Evolutionary conservation across 1,284 basidiomycete species (phyloP).

Genomic region (Ceratobasidium papillatum): DNA sequence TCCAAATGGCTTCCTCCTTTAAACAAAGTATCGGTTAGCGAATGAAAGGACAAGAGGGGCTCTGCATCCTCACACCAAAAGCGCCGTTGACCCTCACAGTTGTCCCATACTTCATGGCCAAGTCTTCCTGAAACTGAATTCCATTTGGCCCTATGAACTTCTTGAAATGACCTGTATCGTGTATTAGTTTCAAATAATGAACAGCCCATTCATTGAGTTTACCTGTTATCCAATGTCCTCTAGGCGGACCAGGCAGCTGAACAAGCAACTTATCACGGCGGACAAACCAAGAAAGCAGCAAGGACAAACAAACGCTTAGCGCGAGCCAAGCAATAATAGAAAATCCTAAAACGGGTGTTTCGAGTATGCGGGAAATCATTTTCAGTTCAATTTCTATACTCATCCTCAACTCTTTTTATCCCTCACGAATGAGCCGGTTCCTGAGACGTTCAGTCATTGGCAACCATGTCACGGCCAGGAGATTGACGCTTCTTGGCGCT

Average conservation of each 20-base stretch:
- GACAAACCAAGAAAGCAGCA: not conserved
- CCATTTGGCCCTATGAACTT: not conserved
- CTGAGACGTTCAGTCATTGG: not conserved
- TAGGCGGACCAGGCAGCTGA: slow-evolving; percentile 17
- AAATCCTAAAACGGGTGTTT: not conserved
- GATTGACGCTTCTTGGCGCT: not conserved
- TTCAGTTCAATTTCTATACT: not conserved
- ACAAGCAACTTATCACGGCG: not conserved
- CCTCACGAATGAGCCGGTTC: not conserved
- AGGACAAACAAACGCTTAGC: not conserved
- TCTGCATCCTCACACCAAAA: slow-evolving; percentile 60
- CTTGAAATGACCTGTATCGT: slow-evolving; percentile 5
- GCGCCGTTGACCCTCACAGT: slow-evolving; percentile 61
- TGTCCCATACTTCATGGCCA: slow-evolving; percentile 59
- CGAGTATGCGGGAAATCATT: not conserved
- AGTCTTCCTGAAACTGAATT: slow-evolving; percentile 52
- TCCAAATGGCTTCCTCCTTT: slow-evolving; percentile 59
- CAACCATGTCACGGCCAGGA: not conserved
- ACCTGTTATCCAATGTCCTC: not conserved
- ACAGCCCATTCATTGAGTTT: not conserved
- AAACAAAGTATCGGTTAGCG: too few species aligned
- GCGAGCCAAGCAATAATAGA: slow-evolving; percentile 14
- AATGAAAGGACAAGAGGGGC: too few species aligned
- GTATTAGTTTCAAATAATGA: not conserved
- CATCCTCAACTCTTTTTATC: not conserved